Percentiles rank a stretch among this genome's conserved stretches.
Conservation (phyloP, 2,329 filamentous ascomycete genomes). For the Paraphaeosphaeria sporulosa region DNA sequence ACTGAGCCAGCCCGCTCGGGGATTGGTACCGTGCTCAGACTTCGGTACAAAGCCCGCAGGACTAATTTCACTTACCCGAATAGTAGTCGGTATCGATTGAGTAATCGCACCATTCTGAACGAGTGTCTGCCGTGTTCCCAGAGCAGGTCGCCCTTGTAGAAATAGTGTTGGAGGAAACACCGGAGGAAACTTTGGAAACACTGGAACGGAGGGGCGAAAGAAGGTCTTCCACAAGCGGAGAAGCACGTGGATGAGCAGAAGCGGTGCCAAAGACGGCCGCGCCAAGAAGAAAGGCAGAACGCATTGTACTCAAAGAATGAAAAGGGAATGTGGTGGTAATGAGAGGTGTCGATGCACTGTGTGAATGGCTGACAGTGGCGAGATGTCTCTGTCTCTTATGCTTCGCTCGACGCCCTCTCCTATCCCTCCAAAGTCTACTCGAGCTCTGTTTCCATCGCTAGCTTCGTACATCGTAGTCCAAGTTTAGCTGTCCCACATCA, state of each 20-base stretch:
- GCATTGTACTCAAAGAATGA: not conserved
- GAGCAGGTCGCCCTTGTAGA: constrained; percentile 32
- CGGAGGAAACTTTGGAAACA: not conserved
- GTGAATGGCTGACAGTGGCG: not conserved
- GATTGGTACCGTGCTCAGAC: not conserved
- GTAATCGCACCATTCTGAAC: constrained; percentile 56
- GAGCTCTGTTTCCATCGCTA: not conserved
- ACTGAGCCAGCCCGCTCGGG: not conserved
- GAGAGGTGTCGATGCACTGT: not conserved
- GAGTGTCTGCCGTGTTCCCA: constrained; percentile 41
- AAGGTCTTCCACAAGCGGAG: not conserved
- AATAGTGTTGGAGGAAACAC: not conserved
- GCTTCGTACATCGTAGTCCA: not conserved
- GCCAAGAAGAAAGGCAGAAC: constrained; percentile 2
- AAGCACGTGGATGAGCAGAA: not conserved
- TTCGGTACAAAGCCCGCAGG: not conserved
- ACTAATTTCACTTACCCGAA: constrained; percentile 22
- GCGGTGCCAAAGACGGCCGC: not conserved
- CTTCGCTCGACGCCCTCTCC: not conserved
- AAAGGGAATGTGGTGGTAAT: not conserved
- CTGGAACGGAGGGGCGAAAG: constrained; percentile 13
- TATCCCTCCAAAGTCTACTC: not conserved
- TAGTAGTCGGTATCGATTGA: constrained; percentile 63
- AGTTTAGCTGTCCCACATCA: not conserved
- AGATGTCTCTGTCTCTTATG: not conserved